Evolutionary conservation across 176 grass and related monocot species (phyloP), one percentile per base, ranked within the genome.

Genomic region (sorghum (Sorghum bicolor)): DNA sequence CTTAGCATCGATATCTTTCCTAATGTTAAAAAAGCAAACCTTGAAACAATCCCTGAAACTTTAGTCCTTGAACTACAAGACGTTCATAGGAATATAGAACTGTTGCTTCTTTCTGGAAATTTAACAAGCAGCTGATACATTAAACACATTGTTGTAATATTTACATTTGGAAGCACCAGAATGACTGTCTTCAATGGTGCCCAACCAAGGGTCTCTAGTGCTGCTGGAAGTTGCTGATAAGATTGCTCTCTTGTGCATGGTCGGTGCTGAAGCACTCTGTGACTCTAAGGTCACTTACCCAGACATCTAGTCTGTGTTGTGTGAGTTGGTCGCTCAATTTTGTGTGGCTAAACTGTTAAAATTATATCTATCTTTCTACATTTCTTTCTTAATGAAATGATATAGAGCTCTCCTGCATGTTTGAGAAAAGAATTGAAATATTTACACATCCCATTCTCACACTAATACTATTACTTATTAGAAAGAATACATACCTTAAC

Each of bases 401-500:
- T 1, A 57, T 7, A 57, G 2, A 9, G 2, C 19, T 22, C 20
- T 9, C 4, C 5, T 9, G 44, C 1, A 20, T 57, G 53, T 57
- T 55, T 22, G 52, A 22, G 52, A 55, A 55, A 52, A 55, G 22
- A 55, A 64, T 68, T 75, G 43, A 32, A 32, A 77, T 75, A 84
- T 77, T 72, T 71, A 85, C 15, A 71, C n/a, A 85, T 48, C 14
- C 40, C 9, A 29, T 63, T 74, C 48, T 65, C 39, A 84, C 67
- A 79, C 53, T 32, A 2, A n/a, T 57, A 20, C 8, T 57, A 57
- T 57, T 9, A 72, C 39, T 70, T 85, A 72, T 39, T 64, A 29
- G 5, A 36, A 77, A 67, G 57, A 76, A 88, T 85, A 89, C 47
- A 62, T 77, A 98, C 96, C 93, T 98, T 98, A 53, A 98, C 96